Percentiles rank a stretch among this genome's conserved stretches.
phyloP scores from a whole-genome alignment of 176 grass and related monocot genomes.

The Themeda triandra region DNA sequence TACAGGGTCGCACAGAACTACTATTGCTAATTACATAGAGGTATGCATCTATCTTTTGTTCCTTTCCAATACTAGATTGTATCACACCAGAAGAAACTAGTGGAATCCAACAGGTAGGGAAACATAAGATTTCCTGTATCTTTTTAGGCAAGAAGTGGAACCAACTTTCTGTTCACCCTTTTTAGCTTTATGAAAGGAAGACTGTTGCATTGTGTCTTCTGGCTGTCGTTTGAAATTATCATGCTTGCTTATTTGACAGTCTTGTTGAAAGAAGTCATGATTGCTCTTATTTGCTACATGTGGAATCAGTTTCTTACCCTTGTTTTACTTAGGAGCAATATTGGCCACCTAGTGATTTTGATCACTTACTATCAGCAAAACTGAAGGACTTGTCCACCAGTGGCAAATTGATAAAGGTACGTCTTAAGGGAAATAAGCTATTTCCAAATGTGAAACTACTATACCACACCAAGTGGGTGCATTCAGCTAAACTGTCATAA shows the following conservation, averaged over 20 bases:
- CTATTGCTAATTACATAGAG: conserved; percentile 72
- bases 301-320: conserved; percentile 11
- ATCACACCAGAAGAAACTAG: neutral
- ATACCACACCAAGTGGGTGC: neutral
- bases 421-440: neutral
- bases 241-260: neutral
- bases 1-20: conserved; percentile 56
- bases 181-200: neutral
- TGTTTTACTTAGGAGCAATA: conserved; percentile 51
- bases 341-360: conserved; percentile 61
- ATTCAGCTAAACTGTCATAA: conserved; percentile 1
- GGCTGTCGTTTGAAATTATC: neutral
- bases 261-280: neutral
- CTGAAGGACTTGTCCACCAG: conserved; percentile 48
- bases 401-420: conserved; percentile 77
- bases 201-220: neutral
- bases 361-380: conserved; percentile 57
- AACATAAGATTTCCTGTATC: neutral
- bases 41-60: conserved; percentile 20
- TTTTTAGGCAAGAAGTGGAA: neutral
- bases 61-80: neutral
- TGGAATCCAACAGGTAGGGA: neutral
- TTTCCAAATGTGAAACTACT: neutral
- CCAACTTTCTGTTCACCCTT: neutral
- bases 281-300: conserved; percentile 3